Conservation (phyloP, 768 basidiomycete genomes). For the Amanita exitialis region DNA sequence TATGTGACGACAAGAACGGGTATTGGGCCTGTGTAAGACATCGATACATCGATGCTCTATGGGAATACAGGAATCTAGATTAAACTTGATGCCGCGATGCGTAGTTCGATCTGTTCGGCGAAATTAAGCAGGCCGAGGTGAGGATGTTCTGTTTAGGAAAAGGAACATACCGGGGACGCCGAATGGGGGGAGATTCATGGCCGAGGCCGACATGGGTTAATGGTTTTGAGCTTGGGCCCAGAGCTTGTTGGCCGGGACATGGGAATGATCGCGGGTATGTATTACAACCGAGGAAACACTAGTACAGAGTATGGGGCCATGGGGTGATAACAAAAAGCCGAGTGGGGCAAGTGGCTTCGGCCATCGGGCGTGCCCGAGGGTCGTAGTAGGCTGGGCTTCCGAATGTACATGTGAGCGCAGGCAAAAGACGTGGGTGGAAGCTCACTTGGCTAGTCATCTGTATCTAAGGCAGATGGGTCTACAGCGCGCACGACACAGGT, state of each 20-base stretch:
- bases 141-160: background rate
- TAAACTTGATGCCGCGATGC: background rate
- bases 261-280: background rate
- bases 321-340: background rate
- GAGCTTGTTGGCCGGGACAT: background rate
- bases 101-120: background rate
- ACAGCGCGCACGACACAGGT: conserved; percentile 40
- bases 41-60: background rate
- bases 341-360: background rate
- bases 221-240: background rate
- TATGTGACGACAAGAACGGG: no score
- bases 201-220: background rate
- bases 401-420: background rate
- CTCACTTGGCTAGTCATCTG: background rate
- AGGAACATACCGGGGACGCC: background rate
- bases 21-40: no score
- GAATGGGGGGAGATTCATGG: background rate
- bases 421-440: background rate
- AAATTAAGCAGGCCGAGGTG: background rate
- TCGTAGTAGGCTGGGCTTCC: background rate
- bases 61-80: background rate
- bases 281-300: background rate
- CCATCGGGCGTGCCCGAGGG: background rate
- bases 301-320: background rate
- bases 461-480: conserved; percentile 13